Evolutionary conservation across 768 basidiomycete genomes (phyloP).

Genomic region (Trametes sanguinea): DNA sequence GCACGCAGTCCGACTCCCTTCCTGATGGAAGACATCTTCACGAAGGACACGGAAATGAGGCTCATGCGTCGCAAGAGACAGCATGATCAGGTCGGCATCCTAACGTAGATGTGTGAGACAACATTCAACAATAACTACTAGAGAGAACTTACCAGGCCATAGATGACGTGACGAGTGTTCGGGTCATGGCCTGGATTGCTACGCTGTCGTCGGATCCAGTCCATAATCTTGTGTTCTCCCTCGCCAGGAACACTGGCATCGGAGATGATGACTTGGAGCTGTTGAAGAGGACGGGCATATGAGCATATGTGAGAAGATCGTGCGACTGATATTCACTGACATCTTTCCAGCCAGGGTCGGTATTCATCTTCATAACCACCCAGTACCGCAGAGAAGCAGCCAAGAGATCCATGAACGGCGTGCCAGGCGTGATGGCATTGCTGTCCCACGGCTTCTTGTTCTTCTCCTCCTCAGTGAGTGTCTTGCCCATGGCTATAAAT

Average conservation of each 20-base stretch:
- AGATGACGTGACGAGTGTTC: constrained; percentile 95
- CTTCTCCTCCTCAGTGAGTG: constrained; percentile 76
- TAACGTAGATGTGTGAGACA: constrained; percentile 33
- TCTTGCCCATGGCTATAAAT: constrained; percentile 86
- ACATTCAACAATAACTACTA: not conserved
- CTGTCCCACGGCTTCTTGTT: constrained; percentile 92
- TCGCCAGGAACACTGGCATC: constrained; percentile 98
- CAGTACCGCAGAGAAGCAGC: constrained; percentile 90
- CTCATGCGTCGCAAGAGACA: constrained; percentile 96
- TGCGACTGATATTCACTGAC: constrained; percentile 40
- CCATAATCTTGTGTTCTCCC: constrained; percentile 99
- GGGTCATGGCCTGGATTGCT: constrained; percentile 88
- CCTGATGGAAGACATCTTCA: constrained; percentile 95
- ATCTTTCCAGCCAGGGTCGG: constrained; percentile 94
- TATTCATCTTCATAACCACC: constrained; percentile 94
- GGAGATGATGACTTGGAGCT: constrained; percentile 96
- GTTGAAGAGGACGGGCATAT: not conserved
- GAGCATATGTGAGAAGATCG: not conserved
- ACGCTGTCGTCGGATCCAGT: constrained; percentile 91
- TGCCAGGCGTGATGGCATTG: constrained; percentile 98
- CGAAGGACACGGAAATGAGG: constrained; percentile 97
- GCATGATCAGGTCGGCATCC: constrained; percentile 99
- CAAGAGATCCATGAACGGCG: constrained; percentile 96
- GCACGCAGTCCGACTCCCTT: constrained; percentile 73
- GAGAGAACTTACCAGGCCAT: constrained; percentile 73